phyloP scores from a whole-genome alignment of 2,329 filamentous ascomycete genomes.

The Laburnicola sp. region DNA sequence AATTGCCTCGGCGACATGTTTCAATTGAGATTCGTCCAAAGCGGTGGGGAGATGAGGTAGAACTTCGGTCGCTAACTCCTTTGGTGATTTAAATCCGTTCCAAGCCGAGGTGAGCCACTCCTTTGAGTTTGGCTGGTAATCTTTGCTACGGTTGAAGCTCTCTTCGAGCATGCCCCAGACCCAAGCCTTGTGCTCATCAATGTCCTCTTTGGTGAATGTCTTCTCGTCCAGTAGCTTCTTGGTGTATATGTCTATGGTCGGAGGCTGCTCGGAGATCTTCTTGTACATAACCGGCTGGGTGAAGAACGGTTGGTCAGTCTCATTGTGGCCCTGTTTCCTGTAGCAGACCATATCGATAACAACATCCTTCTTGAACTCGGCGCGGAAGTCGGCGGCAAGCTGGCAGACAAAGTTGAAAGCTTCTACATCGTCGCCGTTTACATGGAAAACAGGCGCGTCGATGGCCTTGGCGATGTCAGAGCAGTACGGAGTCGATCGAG shows the following conservation, averaged over 20 bases:
- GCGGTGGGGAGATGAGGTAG: constrained; percentile 88
- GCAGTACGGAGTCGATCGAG: constrained; percentile 97
- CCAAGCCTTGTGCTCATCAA: constrained; percentile 99
- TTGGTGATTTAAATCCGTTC: constrained; percentile 99
- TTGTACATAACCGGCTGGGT: constrained; percentile 99
- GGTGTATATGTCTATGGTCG: constrained; percentile 87
- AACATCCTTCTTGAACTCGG: constrained; percentile 97
- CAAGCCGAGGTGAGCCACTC: constrained; percentile 98
- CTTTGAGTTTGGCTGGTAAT: constrained; percentile 93
- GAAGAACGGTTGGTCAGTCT: constrained; percentile 98
- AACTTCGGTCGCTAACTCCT: constrained; percentile 93
- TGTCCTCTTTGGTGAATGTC: constrained; percentile 94
- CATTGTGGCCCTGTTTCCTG: constrained; percentile 98
- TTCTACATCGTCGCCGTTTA: constrained; percentile 98
- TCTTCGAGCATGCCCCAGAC: constrained; percentile 99
- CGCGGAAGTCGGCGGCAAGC: constrained; percentile 94
- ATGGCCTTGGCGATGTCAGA: constrained; percentile 99
- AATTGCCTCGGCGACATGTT: constrained; percentile 81
- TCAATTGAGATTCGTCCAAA: constrained; percentile 71
- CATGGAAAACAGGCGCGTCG: constrained; percentile 97
- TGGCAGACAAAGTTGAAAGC: constrained; percentile 98
- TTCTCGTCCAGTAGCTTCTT: constrained; percentile 88
- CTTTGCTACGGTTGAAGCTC: constrained; percentile 95
- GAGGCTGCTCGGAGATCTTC: constrained; percentile 82
- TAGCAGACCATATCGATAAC: constrained; percentile 99